A percentile compares a stretch with the other conserved stretches of the same genome.
phyloP scores from a whole-genome alignment of 805 yeast species.

The Nakazawaea anatomiae region DNA sequence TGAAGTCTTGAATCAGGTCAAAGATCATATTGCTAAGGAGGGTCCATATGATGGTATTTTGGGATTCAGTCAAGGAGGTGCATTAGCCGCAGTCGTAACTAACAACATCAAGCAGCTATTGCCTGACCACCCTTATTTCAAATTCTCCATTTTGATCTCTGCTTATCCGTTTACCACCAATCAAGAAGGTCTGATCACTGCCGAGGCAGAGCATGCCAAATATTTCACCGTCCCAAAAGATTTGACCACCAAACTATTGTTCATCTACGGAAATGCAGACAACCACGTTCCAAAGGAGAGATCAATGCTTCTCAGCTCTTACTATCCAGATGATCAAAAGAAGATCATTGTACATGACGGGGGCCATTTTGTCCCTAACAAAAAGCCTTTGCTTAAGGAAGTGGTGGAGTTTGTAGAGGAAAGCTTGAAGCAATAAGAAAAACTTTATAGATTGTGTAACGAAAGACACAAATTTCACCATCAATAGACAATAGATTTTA shows the following conservation, averaged over 20 bases:
- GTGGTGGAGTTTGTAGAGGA: constrained; percentile 3
- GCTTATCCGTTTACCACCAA: constrained; percentile 49
- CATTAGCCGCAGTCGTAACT: constrained; percentile 60
- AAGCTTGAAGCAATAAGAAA: background rate
- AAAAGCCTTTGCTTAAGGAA: constrained; percentile 29
- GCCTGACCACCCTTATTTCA: constrained; percentile 41
- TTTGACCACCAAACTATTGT: constrained; percentile 39
- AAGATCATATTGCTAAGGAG: constrained; percentile 44
- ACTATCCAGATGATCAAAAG: constrained; percentile 38
- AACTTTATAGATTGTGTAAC: background rate
- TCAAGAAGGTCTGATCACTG: constrained; percentile 24
- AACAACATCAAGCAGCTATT: constrained; percentile 45
- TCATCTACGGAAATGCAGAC: constrained; percentile 71
- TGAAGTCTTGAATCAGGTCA: constrained; percentile 39
- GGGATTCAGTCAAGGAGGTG: constrained; percentile 88
- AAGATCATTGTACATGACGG: constrained; percentile 70
- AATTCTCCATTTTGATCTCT: constrained; percentile 62
- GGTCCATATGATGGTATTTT: constrained; percentile 76
- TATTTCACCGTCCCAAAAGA: constrained; percentile 25
- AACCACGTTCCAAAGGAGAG: constrained; percentile 67
- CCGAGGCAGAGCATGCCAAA: constrained; percentile 24
- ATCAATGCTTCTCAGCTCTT: constrained; percentile 46
- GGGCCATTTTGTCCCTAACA: constrained; percentile 88
- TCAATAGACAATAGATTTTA: too few relatives aligned
- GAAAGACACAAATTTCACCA: too few relatives aligned